Percentiles rank a stretch among this genome's conserved stretches.
phyloP scores from a whole-genome alignment of 805 yeast species.

The Ogataea pilisensis region DNA sequence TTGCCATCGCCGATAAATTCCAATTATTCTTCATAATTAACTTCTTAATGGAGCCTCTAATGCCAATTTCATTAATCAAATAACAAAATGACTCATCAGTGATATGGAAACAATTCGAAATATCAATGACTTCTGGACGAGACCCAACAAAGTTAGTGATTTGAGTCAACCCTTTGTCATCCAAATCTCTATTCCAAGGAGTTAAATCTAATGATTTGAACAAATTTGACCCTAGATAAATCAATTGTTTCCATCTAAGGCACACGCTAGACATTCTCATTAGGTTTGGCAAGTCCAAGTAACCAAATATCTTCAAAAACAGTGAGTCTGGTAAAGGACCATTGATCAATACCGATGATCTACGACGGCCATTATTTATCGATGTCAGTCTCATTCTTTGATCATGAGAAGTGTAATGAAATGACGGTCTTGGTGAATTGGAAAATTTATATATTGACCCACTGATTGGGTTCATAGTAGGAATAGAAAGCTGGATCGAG shows the following conservation, averaged over 20 bases:
- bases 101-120: conserved; percentile 72
- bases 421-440: conserved; percentile 24
- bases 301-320: conserved; percentile 48
- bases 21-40: conserved; percentile 66
- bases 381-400: conserved; percentile 48
- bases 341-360: conserved; percentile 53
- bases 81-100: conserved; percentile 73
- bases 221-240: conserved; percentile 52
- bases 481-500: conserved; percentile 16
- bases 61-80: conserved; percentile 67
- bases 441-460: conserved; percentile 27
- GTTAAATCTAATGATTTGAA: conserved; percentile 51
- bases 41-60: conserved; percentile 51
- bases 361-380: conserved; percentile 40
- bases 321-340: conserved; percentile 62
- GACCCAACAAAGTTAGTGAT: conserved; percentile 71
- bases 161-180: conserved; percentile 51
- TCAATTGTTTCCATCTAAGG: conserved; percentile 63
- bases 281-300: conserved; percentile 51
- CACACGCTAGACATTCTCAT: conserved; percentile 59
- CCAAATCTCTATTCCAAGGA: conserved; percentile 57
- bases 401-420: conserved; percentile 52
- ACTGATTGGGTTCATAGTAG: conserved; percentile 24
- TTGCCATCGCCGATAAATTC: conserved; percentile 79
- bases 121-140: conserved; percentile 55